A percentile compares a stretch with the other conserved stretches of the same genome.
These are phyloP conservation scores for Ophiocordyceps camponoti-rufipedis DNA, from an alignment of 2,329 filamentous ascomycete genomes.

Conservation along the genomic window DNA sequence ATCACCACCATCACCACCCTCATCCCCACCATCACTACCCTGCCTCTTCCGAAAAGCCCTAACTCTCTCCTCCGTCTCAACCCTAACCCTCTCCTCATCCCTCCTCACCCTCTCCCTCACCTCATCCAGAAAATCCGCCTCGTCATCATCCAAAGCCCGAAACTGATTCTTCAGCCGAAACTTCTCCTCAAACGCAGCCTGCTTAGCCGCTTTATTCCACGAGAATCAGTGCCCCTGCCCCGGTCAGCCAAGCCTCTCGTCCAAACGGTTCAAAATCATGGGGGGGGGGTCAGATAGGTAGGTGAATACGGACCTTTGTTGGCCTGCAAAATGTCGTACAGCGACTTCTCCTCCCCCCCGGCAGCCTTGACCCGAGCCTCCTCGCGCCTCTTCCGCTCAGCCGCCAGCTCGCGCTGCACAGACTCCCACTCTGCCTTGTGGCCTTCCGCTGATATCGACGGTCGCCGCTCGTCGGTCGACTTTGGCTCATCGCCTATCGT, in stretches of 20 bases:
- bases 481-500: constrained; percentile 16
- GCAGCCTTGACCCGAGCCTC: constrained; percentile 26
- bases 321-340: constrained; percentile 61
- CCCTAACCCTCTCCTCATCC: constrained; percentile 34
- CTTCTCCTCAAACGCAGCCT: constrained; percentile 65
- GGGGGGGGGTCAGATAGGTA: neutral
- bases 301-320: constrained; percentile 53
- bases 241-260: neutral
- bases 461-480: neutral
- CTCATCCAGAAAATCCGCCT: constrained; percentile 55
- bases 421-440: constrained; percentile 36
- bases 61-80: constrained; percentile 39
- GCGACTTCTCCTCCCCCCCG: constrained; percentile 33
- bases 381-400: constrained; percentile 34
- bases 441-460: neutral
- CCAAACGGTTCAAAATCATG: neutral
- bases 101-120: constrained; percentile 28
- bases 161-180: constrained; percentile 59
- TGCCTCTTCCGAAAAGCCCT: constrained; percentile 26
- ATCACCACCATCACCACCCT: neutral
- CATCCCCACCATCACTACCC: constrained; percentile 3
- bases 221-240: neutral
- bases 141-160: constrained; percentile 58
- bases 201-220: constrained; percentile 44
- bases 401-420: constrained; percentile 46